These are phyloP conservation scores for Xylaria sp. DNA, from an alignment of 2,329 filamentous ascomycete genomes.

Conservation along the genomic window DNA sequence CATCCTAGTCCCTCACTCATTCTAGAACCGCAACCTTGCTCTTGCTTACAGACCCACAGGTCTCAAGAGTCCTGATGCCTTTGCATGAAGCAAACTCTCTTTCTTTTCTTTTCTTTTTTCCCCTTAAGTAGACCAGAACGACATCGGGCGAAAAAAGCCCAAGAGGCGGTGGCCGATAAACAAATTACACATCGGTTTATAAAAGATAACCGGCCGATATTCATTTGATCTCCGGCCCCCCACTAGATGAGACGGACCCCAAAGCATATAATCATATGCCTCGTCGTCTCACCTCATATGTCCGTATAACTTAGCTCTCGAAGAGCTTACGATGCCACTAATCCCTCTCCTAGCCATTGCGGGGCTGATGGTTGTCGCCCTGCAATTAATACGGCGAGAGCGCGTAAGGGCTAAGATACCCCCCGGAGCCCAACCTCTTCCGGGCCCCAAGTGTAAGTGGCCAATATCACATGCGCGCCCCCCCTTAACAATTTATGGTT, in stretches of 20 bases:
- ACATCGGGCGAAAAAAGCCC: background rate
- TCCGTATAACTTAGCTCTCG: conserved; percentile 3
- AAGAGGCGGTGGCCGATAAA: background rate
- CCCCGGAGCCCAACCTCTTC: conserved; percentile 43
- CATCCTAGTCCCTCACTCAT: conserved; percentile 10
- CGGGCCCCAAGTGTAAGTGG: conserved; percentile 48
- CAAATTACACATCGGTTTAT: conserved; percentile 16
- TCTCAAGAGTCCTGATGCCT: conserved; percentile 4
- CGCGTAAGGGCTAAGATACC: conserved; percentile 42
- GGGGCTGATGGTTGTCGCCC: conserved; percentile 35
- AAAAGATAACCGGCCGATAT: conserved; percentile 7
- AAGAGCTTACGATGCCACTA: conserved; percentile 39
- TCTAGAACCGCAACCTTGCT: conserved; percentile 15
- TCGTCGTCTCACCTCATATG: conserved; percentile 16
- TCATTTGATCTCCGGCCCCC: background rate
- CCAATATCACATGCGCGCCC: too few species aligned
- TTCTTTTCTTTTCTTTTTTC: background rate
- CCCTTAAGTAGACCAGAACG: conserved; percentile 3
- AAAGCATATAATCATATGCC: conserved; percentile 21
- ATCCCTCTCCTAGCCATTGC: conserved; percentile 38
- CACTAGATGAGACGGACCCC: background rate
- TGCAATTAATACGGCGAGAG: conserved; percentile 36
- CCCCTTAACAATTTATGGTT: background rate
- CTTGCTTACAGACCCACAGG: background rate
- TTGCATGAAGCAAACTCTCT: conserved; percentile 28